Evolutionary conservation across 202 grass and related monocot genomes (phyloP), one percentile per base, ranked within the genome.

Genomic region (Thinopyrum obtusiflorum): DNA sequence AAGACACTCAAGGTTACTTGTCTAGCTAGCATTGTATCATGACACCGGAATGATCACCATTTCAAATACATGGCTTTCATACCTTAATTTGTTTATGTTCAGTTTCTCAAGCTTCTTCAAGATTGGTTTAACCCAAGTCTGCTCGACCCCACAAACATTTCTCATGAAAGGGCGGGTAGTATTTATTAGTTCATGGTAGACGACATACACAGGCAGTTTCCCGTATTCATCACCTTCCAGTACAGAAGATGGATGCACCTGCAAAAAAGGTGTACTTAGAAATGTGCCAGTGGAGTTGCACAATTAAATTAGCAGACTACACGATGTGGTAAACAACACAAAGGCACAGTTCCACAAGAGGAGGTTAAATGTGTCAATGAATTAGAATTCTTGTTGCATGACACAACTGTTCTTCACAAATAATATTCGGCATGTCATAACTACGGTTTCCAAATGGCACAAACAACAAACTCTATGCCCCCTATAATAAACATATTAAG

Each of bases 231-330:
- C 93, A 74, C 73, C 87, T 95, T 92, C 91, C 65, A 98, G 84
- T 31, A 94, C 91, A 1, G 93, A 98, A 87, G 93, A 95, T 29
- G 95, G 95, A 84, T 98, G 95, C 71, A 98, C 95, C 95, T 98
- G 80, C 63, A 86, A 60, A 88, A 64, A 10, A 26, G 4, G 3
- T 26, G 49, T 49, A 28, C 47, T 51, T 2, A 76, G 57, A 42
- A 20, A 24, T 11, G 25, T 64, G 27, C 32, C 31, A 18, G 28
- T 46, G 9, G 32, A 76, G 75, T 68, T 51, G 55, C 65, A 5
- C 51, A 32, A 24, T 51, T 17, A 72, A 72, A 42, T 40, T 72
- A 11, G 36, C 35, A 83, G 46, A 76, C n/a, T 78, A 85, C 24
- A 68, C 24, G 35, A 44, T 64, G 59, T 62, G 9, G 24, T 55